Conservation (phyloP, 306 rosid species). For the Albizia julibrissin region DNA sequence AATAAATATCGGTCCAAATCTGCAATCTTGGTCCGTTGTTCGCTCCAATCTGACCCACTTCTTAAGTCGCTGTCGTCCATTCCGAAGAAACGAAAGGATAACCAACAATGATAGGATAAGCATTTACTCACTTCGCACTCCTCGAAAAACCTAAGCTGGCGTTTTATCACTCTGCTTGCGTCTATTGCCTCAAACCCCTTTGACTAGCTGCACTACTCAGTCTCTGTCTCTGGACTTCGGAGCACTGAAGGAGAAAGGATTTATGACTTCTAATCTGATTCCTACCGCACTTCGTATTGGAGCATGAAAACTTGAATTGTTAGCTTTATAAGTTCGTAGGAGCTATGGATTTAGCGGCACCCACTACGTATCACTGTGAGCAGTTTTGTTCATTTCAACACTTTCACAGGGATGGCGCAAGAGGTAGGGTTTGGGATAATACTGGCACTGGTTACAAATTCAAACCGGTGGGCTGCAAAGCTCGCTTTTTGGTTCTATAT, state of each 20-base stretch:
- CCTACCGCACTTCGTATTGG: background rate
- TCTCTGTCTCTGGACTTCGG: background rate
- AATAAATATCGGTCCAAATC: background rate
- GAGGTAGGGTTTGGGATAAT: constrained; percentile 34
- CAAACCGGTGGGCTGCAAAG: constrained; percentile 34
- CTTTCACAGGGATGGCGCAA: constrained; percentile 24
- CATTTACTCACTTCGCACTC: background rate
- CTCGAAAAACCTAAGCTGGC: background rate
- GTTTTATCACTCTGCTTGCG: background rate
- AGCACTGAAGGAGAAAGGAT: background rate
- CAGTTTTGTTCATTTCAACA: constrained; percentile 56
- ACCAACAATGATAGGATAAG: background rate
- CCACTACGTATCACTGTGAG: constrained; percentile 41
- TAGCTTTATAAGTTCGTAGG: constrained; percentile 9
- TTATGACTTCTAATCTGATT: background rate
- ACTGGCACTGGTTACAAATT: constrained; percentile 24
- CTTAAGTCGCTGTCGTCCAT: background rate
- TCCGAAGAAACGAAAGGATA: background rate
- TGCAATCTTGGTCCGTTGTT: background rate
- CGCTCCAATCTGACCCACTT: background rate
- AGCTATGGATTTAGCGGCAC: constrained; percentile 48
- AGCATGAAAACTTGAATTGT: background rate
- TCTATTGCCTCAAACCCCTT: background rate
- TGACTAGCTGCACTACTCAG: background rate
- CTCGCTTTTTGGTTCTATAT: constrained; percentile 32